A percentile compares a stretch with the other conserved stretches of the same genome.
phyloP scores from a whole-genome alignment of 305 asterid species.

The Plantago coronopus region DNA sequence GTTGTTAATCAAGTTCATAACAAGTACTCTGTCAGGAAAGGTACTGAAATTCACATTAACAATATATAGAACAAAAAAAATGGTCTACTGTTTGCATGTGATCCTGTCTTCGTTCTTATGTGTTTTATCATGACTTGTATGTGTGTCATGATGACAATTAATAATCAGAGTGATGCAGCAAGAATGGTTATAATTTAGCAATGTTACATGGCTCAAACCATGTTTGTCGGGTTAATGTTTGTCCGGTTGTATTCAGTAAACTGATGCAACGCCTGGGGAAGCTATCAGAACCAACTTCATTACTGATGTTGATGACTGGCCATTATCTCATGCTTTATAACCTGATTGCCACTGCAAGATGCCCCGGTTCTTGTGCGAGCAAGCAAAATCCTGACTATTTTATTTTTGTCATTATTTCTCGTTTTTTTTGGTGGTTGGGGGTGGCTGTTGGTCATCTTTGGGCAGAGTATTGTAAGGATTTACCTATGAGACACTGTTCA shows the following conservation, averaged over 20 bases:
- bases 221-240: too few relatives aligned
- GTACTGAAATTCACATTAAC: constrained; percentile 29
- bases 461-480: background rate
- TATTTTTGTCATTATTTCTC: background rate
- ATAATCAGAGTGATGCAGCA: background rate
- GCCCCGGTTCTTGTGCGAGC: too few relatives aligned
- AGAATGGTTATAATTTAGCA: background rate
- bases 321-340: too few relatives aligned
- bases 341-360: too few relatives aligned
- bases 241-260: background rate
- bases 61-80: too few relatives aligned
- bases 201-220: background rate
- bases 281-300: too few relatives aligned
- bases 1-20: constrained; percentile 67
- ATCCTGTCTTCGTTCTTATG: background rate
- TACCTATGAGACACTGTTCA: background rate
- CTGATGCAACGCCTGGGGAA: background rate
- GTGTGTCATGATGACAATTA: background rate
- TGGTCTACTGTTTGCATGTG: background rate
- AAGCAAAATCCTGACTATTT: too few relatives aligned
- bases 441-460: background rate
- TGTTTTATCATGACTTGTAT: constrained; percentile 1
- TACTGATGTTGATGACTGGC: background rate
- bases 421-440: background rate
- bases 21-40: constrained; percentile 64